Evolutionary conservation across 2,329 filamentous ascomycete genomes (phyloP).

Genomic region (Daldinia eschscholtzii): DNA sequence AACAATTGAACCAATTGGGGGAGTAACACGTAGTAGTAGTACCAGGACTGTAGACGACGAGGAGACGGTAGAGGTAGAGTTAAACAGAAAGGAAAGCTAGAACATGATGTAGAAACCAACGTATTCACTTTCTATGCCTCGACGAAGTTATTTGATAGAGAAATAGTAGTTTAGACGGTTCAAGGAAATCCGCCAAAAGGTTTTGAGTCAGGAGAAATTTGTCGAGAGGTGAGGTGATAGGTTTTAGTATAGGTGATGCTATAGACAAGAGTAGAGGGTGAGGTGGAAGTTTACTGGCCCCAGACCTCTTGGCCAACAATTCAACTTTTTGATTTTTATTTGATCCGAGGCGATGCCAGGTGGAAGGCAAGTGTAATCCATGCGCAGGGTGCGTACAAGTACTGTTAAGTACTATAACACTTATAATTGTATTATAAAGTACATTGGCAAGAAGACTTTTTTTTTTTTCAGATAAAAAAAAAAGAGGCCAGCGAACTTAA

Average conservation of each 20-base stretch:
- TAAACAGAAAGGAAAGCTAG: constrained; percentile 30
- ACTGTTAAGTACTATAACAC: neutral
- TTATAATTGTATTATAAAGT: neutral
- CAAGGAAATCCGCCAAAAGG: constrained; percentile 7
- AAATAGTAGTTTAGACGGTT: constrained; percentile 11
- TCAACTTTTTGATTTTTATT: constrained; percentile 38
- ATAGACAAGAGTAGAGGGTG: constrained; percentile 36
- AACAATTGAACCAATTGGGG: constrained; percentile 38
- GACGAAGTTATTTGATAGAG: constrained; percentile 19
- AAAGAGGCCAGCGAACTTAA: neutral
- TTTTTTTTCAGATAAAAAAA: neutral
- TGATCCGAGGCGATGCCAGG: constrained; percentile 37
- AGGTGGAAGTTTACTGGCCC: constrained; percentile 47
- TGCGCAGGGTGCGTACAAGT: neutral
- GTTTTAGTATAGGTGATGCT: constrained; percentile 30
- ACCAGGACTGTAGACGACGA: constrained; percentile 46
- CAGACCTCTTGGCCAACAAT: constrained; percentile 38
- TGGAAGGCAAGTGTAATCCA: constrained; percentile 17
- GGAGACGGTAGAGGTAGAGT: constrained; percentile 33
- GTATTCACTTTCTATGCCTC: constrained; percentile 27
- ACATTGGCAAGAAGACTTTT: neutral
- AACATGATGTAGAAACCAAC: constrained; percentile 23
- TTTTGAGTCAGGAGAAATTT: constrained; percentile 23
- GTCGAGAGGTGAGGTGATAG: constrained; percentile 22
- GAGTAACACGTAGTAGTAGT: constrained; percentile 48